Conservation (phyloP, 202 grass and related monocot genomes). For the Setaria italica region DNA sequence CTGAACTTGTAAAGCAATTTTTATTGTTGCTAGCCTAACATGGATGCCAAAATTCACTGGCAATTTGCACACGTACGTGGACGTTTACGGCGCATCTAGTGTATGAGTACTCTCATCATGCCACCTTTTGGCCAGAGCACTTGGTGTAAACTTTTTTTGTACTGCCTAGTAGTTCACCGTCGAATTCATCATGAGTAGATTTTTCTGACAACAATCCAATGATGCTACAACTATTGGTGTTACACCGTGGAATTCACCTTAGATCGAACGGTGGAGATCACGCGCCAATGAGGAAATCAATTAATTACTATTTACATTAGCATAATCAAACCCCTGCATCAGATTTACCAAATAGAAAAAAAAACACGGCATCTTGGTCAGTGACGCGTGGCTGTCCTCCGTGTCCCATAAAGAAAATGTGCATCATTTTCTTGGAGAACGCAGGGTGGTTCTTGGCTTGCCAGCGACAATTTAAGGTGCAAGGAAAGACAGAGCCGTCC, state of each 20-base stretch:
- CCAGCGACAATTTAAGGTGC: too few species aligned
- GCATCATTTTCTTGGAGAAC: background rate
- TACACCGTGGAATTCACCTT: too few species aligned
- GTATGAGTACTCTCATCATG: background rate
- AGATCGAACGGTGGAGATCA: background rate
- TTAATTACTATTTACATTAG: background rate
- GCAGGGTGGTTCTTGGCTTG: conserved; percentile 2
- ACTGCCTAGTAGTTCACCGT: background rate
- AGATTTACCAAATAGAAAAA: background rate
- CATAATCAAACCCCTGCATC: background rate
- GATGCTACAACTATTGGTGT: background rate
- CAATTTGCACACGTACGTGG: background rate
- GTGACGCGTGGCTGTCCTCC: background rate
- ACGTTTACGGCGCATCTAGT: too few species aligned
- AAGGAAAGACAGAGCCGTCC: conserved; percentile 23
- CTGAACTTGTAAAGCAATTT: background rate
- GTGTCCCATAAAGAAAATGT: background rate
- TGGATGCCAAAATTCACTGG: background rate
- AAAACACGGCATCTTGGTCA: background rate
- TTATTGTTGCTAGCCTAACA: background rate
- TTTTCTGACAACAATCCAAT: background rate
- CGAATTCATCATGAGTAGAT: background rate
- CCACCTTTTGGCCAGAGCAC: conserved; percentile 9
- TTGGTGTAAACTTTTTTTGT: background rate
- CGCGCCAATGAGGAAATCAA: background rate